Evolutionary conservation across 371 early-diverging fungal genomes (phyloP), one percentile per base, ranked within the genome.

Genomic region (Chytridiales sp.): DNA sequence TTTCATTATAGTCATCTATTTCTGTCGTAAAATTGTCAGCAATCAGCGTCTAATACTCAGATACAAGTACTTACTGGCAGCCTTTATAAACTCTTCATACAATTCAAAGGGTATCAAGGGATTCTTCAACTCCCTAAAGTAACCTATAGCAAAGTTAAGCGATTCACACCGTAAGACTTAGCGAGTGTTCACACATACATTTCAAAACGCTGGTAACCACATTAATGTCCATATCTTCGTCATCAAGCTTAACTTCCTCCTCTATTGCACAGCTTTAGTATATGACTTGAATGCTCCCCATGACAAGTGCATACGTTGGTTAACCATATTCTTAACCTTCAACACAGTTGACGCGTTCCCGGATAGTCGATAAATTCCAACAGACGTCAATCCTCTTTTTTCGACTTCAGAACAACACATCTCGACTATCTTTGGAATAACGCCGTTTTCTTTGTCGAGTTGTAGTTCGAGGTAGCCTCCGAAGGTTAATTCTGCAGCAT

Each of bases 321-420:
- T 89, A 58, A 85, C 84, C 43, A 67, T 70, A 1, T 69, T 35
- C 60, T 81, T 76, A 32, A 87, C 68, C 62, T 85, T 87, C 57
- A 86, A 85, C 49, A 91, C 83, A 39, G 82, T 76, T 0, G 89
- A 76, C 15, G 87, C 77, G 38, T 85, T 89, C 2, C 93, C 93
- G 11, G 88, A 88, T 15, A 92, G 62, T 50, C 93, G 82, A 61
- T 92, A 92, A 34, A 92, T 89, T 11, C 93, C 93, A 47, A 88
- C 86, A 4, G 81, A 75, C 22, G 68, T 62, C 58, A 86, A 46
- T 4, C 85, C 88, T 55, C 87, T 73, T 26, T 66, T 56, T 55
- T 92, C 88, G 1, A 92, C 88, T 52, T 89, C 75, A 34, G 68
- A 65, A 52, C 86, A 69, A 69, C 92, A 90, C 19, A 70, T 52